Percentiles rank a stretch among this genome's conserved stretches.
Conservation (phyloP, 2,329 filamentous ascomycete genomes). For the Cladosporium sp. region DNA sequence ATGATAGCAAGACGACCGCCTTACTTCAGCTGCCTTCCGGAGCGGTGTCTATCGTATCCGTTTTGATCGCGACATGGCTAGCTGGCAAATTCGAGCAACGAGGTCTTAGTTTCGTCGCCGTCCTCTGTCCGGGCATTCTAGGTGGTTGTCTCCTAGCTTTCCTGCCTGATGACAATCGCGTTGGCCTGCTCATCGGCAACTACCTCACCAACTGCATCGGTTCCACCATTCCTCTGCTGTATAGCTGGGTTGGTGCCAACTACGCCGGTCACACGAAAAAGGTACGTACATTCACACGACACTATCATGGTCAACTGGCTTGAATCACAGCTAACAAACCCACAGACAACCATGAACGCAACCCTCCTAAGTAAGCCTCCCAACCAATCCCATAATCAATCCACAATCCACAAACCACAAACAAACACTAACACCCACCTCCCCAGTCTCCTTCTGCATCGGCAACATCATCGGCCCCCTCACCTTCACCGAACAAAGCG, state of each 20-base stretch:
- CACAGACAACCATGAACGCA: conserved; percentile 43
- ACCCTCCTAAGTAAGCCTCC: conserved; percentile 17
- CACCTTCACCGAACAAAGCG: conserved; percentile 34
- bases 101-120: conserved; percentile 24
- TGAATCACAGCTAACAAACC: conserved; percentile 20
- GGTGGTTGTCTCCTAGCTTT: conserved; percentile 29
- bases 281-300: conserved; percentile 27
- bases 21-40: conserved; percentile 55
- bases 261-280: conserved; percentile 69
- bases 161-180: conserved; percentile 35
- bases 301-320: conserved; percentile 25
- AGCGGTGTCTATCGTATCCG: conserved; percentile 40
- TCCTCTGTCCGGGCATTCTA: conserved; percentile 26
- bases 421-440: neutral
- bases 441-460: conserved; percentile 3
- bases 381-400: neutral
- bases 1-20: conserved; percentile 32
- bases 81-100: conserved; percentile 27
- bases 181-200: conserved; percentile 36
- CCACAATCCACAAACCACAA: too few species aligned
- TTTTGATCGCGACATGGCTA: conserved; percentile 26
- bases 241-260: conserved; percentile 46
- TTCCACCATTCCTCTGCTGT: conserved; percentile 33
- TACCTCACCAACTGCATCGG: conserved; percentile 38
- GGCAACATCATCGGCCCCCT: conserved; percentile 40